Percentiles rank a stretch among this genome's conserved stretches.
These are phyloP conservation scores for Durio zibethinus DNA, from an alignment of 345 rosid genomes.

Conservation along the genomic window DNA sequence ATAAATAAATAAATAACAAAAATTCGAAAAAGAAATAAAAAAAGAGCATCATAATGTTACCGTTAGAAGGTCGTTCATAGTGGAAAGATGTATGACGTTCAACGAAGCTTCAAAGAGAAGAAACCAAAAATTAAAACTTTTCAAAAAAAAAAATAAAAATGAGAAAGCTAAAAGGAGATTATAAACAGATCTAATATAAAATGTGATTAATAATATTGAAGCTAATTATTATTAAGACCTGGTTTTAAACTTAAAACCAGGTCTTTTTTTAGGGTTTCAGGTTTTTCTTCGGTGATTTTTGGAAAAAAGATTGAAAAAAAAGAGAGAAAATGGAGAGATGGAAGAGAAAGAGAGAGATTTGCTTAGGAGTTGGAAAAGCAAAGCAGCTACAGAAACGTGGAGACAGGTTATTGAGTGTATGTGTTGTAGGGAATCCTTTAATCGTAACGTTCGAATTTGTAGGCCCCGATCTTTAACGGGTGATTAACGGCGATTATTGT, in stretches of 20 bases:
- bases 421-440: neutral
- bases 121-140: neutral
- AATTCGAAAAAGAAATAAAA: neutral
- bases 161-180: neutral
- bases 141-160: neutral
- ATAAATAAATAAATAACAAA: neutral
- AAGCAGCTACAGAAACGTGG: slow-evolving; percentile 2
- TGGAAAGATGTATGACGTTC: slow-evolving; percentile 27
- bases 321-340: neutral
- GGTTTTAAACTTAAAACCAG: slow-evolving; percentile 19
- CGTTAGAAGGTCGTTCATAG: slow-evolving; percentile 82
- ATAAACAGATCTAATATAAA: slow-evolving; percentile 9
- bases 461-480: neutral
- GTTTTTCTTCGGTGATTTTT: neutral
- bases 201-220: neutral
- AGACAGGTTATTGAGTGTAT: neutral
- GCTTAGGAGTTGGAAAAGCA: neutral
- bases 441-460: neutral
- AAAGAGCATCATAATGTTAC: slow-evolving; percentile 30
- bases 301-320: too few species aligned
- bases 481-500: neutral
- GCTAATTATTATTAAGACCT: neutral
- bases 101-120: slow-evolving; percentile 29
- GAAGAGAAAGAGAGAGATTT: neutral
- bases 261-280: neutral